Conservation (phyloP, 2,329 filamentous ascomycete species). For the Davidsoniella eucalypti region DNA sequence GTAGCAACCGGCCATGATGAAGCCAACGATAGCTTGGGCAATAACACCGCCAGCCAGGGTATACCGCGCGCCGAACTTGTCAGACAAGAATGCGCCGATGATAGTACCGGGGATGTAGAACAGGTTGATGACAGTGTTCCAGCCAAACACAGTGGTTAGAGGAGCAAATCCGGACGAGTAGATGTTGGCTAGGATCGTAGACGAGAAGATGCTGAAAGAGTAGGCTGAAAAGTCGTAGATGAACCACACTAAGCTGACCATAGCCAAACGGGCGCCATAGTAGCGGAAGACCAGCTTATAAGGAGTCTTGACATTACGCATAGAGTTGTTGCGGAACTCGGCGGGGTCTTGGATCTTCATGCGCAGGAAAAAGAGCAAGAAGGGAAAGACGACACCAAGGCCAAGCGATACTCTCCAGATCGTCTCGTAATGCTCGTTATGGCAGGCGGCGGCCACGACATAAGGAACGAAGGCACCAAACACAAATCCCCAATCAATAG, state of each 20-base stretch:
- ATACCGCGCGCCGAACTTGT: conserved; percentile 63
- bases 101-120: conserved; percentile 80
- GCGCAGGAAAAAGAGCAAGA: conserved; percentile 49
- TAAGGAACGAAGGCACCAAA: conserved; percentile 61
- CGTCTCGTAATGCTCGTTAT: conserved; percentile 46
- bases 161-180: conserved; percentile 30
- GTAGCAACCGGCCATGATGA: conserved; percentile 77
- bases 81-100: conserved; percentile 58
- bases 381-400: conserved; percentile 60
- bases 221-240: conserved; percentile 75
- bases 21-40: conserved; percentile 63
- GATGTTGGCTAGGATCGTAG: conserved; percentile 52
- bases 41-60: conserved; percentile 55
- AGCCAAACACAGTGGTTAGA: conserved; percentile 67
- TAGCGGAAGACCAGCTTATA: conserved; percentile 41
- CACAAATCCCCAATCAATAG: conserved; percentile 68
- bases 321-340: conserved; percentile 54
- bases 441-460: conserved; percentile 39
- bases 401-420: conserved; percentile 75
- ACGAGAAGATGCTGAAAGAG: conserved; percentile 73
- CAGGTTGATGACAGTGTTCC: conserved; percentile 74
- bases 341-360: conserved; percentile 63
- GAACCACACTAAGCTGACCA: conserved; percentile 69
- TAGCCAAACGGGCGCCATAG: conserved; percentile 56
- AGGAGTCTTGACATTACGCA: conserved; percentile 43